A percentile compares a stretch with the other conserved stretches of the same genome.
Evolutionary conservation across 2,329 filamentous ascomycete genomes (phyloP).

Genomic region (Penicillium sp.): DNA sequence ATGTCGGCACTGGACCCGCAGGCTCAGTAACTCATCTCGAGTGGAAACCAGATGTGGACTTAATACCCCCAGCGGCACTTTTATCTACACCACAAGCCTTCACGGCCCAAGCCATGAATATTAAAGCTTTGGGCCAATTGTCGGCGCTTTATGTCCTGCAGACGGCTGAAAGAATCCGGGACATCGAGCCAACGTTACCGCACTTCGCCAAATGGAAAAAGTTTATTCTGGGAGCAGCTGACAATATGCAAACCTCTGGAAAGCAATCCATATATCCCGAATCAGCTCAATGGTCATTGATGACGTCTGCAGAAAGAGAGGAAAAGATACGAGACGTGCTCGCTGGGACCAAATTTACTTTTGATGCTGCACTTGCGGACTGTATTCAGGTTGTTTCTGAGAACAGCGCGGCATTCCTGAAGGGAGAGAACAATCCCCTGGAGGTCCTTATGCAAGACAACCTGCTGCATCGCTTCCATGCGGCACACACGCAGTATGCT

Average conservation of each 20-base stretch:
- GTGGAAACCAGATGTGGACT: slow-evolving; percentile 4
- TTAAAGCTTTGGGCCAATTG: slow-evolving; percentile 3
- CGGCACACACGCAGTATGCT: slow-evolving; percentile 10
- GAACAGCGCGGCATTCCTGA: not conserved
- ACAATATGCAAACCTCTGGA: not conserved
- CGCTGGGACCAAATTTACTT: not conserved
- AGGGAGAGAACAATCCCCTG: not conserved
- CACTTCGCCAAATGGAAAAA: slow-evolving; percentile 3
- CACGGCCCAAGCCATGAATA: not conserved
- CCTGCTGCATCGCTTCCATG: slow-evolving; percentile 4
- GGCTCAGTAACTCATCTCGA: slow-evolving; percentile 2
- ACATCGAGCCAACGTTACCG: not conserved
- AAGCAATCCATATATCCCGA: not conserved
- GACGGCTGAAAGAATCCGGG: not conserved
- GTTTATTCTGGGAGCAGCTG: not conserved
- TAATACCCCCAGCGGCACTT: not conserved
- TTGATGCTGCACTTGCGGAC: slow-evolving; percentile 3
- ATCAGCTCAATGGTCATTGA: not conserved
- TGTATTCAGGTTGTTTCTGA: not conserved
- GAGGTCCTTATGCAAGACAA: slow-evolving; percentile 10
- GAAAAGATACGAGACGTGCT: not conserved
- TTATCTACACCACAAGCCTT: not conserved
- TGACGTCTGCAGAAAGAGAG: not conserved
- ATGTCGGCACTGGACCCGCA: not conserved
- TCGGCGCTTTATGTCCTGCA: not conserved